Percentiles rank a stretch among this genome's conserved stretches.
Evolutionary conservation across 75 land plant species (phyloP).

Genomic region (Pinus taeda): DNA sequence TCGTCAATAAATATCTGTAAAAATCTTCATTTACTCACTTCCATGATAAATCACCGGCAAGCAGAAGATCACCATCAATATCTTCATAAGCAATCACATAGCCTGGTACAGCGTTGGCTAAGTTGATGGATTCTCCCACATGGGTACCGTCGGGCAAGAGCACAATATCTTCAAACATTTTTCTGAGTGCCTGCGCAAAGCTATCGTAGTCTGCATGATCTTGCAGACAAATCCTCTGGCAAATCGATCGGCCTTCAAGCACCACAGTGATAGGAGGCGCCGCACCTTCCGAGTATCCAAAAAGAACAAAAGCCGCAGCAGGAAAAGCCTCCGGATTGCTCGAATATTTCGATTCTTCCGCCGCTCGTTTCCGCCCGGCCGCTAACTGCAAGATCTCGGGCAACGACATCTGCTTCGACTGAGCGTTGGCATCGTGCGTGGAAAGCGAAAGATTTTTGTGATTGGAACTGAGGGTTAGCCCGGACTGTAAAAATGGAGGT

Average conservation of each 20-base stretch:
- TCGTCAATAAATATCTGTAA: no score
- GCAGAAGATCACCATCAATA: constrained; percentile 71
- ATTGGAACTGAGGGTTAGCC: background rate
- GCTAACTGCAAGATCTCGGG: constrained; percentile 8
- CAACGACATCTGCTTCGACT: no score
- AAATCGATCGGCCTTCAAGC: constrained; percentile 74
- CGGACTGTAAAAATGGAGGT: background rate
- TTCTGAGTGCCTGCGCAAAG: constrained; percentile 48
- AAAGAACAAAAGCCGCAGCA: background rate
- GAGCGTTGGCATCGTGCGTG: no score
- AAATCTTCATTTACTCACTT: constrained; percentile 28
- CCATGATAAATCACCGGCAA: constrained; percentile 70
- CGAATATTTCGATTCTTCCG: background rate
- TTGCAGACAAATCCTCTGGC: constrained; percentile 50
- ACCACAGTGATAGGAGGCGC: constrained; percentile 59
- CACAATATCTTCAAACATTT: constrained; percentile 40
- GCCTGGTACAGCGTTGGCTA: constrained; percentile 64
- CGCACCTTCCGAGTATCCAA: constrained; percentile 4
- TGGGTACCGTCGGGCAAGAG: background rate
- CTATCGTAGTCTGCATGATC: constrained; percentile 48
- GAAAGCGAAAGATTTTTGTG: no score
- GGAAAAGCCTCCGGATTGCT: background rate
- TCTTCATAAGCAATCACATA: constrained; percentile 69
- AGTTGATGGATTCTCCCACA: constrained; percentile 10
- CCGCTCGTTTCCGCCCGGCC: background rate